These are phyloP conservation scores for Pascua guehoae DNA, from an alignment of 1,284 basidiomycete genomes.

Conservation along the genomic window DNA sequence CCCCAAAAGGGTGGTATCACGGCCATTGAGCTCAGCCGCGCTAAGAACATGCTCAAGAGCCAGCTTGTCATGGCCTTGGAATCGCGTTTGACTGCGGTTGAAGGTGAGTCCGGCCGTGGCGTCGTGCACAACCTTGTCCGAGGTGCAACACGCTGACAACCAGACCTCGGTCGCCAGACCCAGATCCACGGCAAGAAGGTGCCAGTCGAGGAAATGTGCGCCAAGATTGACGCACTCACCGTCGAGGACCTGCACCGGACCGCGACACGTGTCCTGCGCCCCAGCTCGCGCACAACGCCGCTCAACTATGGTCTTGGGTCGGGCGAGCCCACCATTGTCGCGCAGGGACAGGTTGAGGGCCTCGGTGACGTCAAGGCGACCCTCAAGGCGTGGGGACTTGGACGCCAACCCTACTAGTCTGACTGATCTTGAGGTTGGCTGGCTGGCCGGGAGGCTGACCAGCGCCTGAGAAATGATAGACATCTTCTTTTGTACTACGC, in stretches of 20 bases:
- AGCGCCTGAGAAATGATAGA: neutral
- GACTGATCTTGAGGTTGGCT: no score
- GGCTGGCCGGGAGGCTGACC: no score
- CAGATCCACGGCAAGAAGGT: slow-evolving; percentile 88
- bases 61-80: slow-evolving; percentile 94
- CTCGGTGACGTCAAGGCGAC: slow-evolving; percentile 44
- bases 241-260: slow-evolving; percentile 52
- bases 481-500: slow-evolving; percentile 1
- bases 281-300: slow-evolving; percentile 24
- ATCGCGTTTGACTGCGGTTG: slow-evolving; percentile 82
- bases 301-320: slow-evolving; percentile 47
- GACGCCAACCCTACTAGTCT: slow-evolving; percentile 21
- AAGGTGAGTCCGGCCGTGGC: slow-evolving; percentile 56
- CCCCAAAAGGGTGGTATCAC: slow-evolving; percentile 45
- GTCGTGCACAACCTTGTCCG: no score
- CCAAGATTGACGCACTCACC: slow-evolving; percentile 77
- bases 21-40: slow-evolving; percentile 67
- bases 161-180: slow-evolving; percentile 62
- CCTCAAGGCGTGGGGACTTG: slow-evolving; percentile 45
- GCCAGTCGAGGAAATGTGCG: slow-evolving; percentile 85
- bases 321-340: slow-evolving; percentile 52
- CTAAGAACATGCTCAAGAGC: slow-evolving; percentile 94
- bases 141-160: slow-evolving; percentile 1
- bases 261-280: slow-evolving; percentile 44
- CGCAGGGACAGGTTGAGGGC: slow-evolving; percentile 43